Conservation (phyloP, 139 green algal genomes). For the Deuterostichococcus epilithicus region DNA sequence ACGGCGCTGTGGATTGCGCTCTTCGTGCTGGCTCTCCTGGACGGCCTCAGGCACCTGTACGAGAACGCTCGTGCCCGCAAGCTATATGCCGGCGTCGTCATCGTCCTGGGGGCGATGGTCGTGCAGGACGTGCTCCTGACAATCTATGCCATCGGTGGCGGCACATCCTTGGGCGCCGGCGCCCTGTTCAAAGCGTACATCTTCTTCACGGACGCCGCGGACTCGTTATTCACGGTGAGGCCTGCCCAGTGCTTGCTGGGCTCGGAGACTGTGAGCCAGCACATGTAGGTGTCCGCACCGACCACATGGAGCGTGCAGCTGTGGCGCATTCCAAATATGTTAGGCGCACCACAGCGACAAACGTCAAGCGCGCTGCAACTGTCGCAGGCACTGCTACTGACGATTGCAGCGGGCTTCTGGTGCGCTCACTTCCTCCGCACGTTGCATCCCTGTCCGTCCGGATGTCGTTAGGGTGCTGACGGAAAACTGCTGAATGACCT, state of each 20-base stretch:
- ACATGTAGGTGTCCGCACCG: neutral
- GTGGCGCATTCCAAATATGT: neutral
- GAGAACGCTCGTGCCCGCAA: constrained; percentile 32
- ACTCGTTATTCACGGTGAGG: constrained; percentile 36
- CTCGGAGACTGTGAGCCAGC: neutral
- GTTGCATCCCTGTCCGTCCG: neutral
- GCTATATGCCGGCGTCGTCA: constrained; percentile 36
- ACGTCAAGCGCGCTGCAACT: neutral
- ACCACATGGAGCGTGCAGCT: neutral
- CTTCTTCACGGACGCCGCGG: constrained; percentile 46
- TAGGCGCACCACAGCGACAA: neutral
- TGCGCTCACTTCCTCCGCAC: constrained; percentile 11
- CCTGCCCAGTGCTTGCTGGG: neutral
- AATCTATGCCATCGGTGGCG: neutral
- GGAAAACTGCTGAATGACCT: neutral
- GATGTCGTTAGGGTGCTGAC: neutral
- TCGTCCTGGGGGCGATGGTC: constrained; percentile 10
- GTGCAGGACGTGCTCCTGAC: constrained; percentile 22
- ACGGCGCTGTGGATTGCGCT: constrained; percentile 30
- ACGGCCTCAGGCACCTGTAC: constrained; percentile 33
- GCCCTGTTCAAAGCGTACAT: constrained; percentile 32
- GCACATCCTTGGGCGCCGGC: neutral
- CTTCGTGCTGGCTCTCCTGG: constrained; percentile 16
- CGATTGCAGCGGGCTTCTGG: constrained; percentile 48
- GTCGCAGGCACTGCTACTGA: constrained; percentile 30